Evolutionary conservation across 345 rosid genomes (phyloP).

Genomic region (Camelina neglecta): DNA sequence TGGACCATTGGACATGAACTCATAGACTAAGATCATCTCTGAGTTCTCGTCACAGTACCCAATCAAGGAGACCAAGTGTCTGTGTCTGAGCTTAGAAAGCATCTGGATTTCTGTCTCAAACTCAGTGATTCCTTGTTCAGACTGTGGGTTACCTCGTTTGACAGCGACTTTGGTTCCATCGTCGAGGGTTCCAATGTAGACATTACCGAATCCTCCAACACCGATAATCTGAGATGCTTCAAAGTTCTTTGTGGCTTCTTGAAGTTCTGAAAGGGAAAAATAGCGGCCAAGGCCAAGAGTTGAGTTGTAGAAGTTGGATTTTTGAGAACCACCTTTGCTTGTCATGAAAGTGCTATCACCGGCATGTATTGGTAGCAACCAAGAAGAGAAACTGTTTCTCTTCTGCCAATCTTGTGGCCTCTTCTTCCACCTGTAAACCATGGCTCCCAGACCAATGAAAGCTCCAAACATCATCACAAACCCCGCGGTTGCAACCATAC

Average conservation of each 20-base stretch:
- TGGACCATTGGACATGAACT: slow-evolving; percentile 85
- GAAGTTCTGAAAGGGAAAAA: slow-evolving; percentile 70
- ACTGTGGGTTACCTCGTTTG: slow-evolving; percentile 86
- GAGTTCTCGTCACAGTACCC: slow-evolving; percentile 79
- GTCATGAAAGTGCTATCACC: slow-evolving; percentile 70
- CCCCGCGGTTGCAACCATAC: slow-evolving; percentile 73
- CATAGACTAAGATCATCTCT: slow-evolving; percentile 85
- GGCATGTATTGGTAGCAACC: slow-evolving; percentile 80
- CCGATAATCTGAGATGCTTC: slow-evolving; percentile 70
- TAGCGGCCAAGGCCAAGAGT: slow-evolving; percentile 69
- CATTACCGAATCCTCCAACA: slow-evolving; percentile 86
- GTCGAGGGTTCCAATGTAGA: slow-evolving; percentile 65
- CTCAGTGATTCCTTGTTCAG: slow-evolving; percentile 87
- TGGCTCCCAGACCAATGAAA: slow-evolving; percentile 79
- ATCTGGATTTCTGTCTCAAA: slow-evolving; percentile 87
- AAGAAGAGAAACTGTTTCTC: slow-evolving; percentile 81
- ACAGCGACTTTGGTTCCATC: slow-evolving; percentile 80
- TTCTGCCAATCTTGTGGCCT: slow-evolving; percentile 88
- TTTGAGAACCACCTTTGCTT: slow-evolving; percentile 68
- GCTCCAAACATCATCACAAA: slow-evolving; percentile 93
- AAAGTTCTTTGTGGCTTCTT: slow-evolving; percentile 73
- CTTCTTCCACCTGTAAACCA: slow-evolving; percentile 79
- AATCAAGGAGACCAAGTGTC: slow-evolving; percentile 82
- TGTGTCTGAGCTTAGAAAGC: slow-evolving; percentile 84
- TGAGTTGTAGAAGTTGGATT: slow-evolving; percentile 59